Evolutionary conservation across 164 flowering plant genomes (phyloP).

Genomic region (Sedum album): DNA sequence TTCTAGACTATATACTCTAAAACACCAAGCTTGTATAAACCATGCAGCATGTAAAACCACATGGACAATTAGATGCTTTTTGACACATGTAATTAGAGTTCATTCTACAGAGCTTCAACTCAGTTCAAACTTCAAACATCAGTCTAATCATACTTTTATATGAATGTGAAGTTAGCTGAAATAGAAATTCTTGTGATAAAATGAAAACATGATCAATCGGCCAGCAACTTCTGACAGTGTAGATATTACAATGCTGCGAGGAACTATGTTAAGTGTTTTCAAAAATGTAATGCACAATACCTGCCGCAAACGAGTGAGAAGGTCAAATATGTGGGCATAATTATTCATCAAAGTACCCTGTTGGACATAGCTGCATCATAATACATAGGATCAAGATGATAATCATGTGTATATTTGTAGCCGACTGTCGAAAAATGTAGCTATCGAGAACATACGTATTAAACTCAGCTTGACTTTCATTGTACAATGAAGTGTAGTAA

Average conservation of each 20-base stretch:
- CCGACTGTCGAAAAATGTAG: neutral
- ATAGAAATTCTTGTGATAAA: no score
- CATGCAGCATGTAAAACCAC: no score
- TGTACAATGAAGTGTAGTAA: constrained; percentile 69
- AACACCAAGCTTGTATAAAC: no score
- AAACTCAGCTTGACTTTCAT: constrained; percentile 74
- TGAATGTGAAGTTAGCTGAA: no score
- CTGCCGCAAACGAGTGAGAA: constrained; percentile 90
- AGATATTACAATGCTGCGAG: neutral
- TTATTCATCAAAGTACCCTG: constrained; percentile 76
- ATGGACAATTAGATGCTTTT: no score
- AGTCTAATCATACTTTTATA: no score
- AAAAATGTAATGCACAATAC: constrained; percentile 17
- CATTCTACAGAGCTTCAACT: no score
- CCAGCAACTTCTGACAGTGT: neutral
- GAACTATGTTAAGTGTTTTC: neutral
- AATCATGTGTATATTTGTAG: neutral
- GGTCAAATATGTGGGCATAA: constrained; percentile 92
- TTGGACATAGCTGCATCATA: constrained; percentile 50
- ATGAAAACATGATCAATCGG: no score
- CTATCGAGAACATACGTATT: constrained; percentile 46
- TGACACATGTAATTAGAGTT: no score
- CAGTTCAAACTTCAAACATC: no score
- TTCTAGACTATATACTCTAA: no score
- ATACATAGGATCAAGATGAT: constrained; percentile 1